Percentiles rank a stretch among this genome's conserved stretches.
phyloP scores from a whole-genome alignment of 2,329 filamentous ascomycete species.

The Colletotrichum nymphaeae region DNA sequence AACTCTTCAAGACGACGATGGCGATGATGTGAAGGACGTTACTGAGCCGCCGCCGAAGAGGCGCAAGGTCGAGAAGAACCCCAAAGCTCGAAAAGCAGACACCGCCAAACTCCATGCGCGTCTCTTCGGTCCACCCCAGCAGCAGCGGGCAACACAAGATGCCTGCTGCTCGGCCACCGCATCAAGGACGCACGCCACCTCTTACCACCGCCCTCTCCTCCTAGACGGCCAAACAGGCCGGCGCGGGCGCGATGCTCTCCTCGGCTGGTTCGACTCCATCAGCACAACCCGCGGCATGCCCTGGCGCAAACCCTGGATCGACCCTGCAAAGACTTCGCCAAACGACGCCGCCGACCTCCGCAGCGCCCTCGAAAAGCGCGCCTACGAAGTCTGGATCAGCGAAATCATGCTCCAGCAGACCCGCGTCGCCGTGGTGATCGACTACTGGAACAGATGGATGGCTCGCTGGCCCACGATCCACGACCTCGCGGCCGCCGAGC shows the following conservation, averaged over 20 bases:
- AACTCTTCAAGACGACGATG: background rate
- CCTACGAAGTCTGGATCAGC: slow-evolving; percentile 75
- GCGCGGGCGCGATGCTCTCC: slow-evolving; percentile 49
- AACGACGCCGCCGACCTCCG: slow-evolving; percentile 47
- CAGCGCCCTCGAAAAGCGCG: slow-evolving; percentile 60
- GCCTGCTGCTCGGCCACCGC: background rate
- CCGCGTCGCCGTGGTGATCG: slow-evolving; percentile 69
- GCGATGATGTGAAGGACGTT: slow-evolving; percentile 7
- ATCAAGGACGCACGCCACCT: slow-evolving; percentile 46
- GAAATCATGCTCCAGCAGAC: slow-evolving; percentile 78
- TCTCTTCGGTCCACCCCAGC: slow-evolving; percentile 5
- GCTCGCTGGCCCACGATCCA: slow-evolving; percentile 68
- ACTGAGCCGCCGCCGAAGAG: slow-evolving; percentile 24
- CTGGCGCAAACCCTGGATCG: slow-evolving; percentile 69
- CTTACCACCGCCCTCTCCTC: slow-evolving; percentile 63
- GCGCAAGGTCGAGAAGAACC: slow-evolving; percentile 10
- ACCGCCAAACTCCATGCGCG: background rate
- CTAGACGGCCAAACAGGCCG: slow-evolving; percentile 50
- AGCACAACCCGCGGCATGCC: slow-evolving; percentile 64
- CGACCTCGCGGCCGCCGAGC: slow-evolving; percentile 62
- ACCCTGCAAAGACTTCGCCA: slow-evolving; percentile 47
- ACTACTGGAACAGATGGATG: slow-evolving; percentile 74
- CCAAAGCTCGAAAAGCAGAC: slow-evolving; percentile 16
- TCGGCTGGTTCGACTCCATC: slow-evolving; percentile 64
- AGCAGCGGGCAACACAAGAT: background rate